phyloP scores from a whole-genome alignment of 768 basidiomycete species.

The Russula virescens region DNA sequence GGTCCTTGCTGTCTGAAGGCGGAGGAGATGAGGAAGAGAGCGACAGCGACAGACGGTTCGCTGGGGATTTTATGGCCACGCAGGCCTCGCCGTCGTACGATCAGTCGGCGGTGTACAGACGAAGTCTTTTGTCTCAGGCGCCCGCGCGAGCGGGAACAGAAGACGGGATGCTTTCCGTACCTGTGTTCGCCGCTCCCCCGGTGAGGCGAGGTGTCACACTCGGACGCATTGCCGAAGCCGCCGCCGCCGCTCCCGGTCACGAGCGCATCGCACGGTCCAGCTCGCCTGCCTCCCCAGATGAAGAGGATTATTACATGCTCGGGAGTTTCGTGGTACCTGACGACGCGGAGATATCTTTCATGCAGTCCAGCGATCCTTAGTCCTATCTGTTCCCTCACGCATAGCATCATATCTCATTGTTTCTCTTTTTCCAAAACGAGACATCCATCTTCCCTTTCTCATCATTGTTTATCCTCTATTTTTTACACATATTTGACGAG shows the following conservation, averaged over 20 bases:
- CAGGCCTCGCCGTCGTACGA: conserved; percentile 70
- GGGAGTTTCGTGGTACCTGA: conserved; percentile 82
- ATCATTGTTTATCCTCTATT: neutral
- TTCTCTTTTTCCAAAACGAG: neutral
- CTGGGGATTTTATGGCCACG: conserved; percentile 57
- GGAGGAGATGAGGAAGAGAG: conserved; percentile 36
- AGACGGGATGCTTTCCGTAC: conserved; percentile 32
- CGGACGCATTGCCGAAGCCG: neutral
- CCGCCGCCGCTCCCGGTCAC: conserved; percentile 24
- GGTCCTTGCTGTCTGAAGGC: conserved; percentile 47
- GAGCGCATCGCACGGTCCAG: conserved; percentile 42
- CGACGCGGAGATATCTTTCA: conserved; percentile 59
- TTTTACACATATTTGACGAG: neutral
- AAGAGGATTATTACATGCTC: conserved; percentile 59
- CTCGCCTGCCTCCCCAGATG: conserved; percentile 51
- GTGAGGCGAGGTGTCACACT: conserved; percentile 33
- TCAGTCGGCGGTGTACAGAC: conserved; percentile 62
- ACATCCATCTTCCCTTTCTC: neutral
- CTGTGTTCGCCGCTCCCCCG: conserved; percentile 51
- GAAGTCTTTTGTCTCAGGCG: conserved; percentile 67
- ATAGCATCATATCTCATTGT: neutral
- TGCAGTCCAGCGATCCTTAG: conserved; percentile 25
- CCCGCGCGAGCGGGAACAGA: conserved; percentile 29
- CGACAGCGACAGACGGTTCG: conserved; percentile 64
- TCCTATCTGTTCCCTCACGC: no score